Percentiles rank a stretch among this genome's conserved stretches.
Conservation (phyloP, 2,329 filamentous ascomycete species). For the Nigrospora osmanthi region DNA sequence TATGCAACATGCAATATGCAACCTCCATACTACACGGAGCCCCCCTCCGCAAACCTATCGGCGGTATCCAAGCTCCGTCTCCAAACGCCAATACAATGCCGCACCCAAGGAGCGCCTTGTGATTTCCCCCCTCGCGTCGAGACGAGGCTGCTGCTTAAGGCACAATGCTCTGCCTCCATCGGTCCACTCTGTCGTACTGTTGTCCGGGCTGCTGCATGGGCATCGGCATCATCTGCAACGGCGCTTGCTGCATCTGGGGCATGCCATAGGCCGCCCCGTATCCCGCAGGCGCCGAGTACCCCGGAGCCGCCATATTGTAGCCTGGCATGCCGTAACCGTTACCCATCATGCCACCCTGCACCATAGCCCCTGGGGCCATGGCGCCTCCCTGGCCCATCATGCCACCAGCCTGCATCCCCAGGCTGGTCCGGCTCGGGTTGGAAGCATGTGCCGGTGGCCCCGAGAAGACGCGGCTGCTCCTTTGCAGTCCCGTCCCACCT, state of each 20-base stretch:
- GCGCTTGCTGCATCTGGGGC: slow-evolving; percentile 6
- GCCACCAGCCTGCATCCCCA: not conserved
- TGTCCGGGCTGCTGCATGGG: slow-evolving; percentile 17
- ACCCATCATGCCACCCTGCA: slow-evolving; percentile 9
- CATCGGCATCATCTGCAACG: slow-evolving; percentile 7
- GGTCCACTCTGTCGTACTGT: slow-evolving; percentile 21
- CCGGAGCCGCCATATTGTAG: slow-evolving; percentile 1
- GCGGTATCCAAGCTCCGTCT: too few relatives aligned
- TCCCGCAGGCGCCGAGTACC: slow-evolving; percentile 6
- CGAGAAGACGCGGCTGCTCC: not conserved
- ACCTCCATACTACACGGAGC: too few relatives aligned
- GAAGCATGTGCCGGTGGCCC: not conserved
- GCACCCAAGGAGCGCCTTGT: too few relatives aligned
- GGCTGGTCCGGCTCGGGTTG: not conserved
- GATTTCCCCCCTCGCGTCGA: too few relatives aligned
- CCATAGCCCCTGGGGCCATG: not conserved
- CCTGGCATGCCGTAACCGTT: slow-evolving; percentile 13
- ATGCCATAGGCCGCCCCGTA: slow-evolving; percentile 9
- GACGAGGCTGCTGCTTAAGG: slow-evolving; percentile 7
- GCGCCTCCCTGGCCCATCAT: not conserved
- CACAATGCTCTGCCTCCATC: slow-evolving; percentile 22
- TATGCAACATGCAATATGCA: too few relatives aligned
- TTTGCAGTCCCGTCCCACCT: slow-evolving; percentile 25
- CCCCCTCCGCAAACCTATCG: too few relatives aligned
- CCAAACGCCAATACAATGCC: too few relatives aligned